Evolutionary conservation across 2,329 filamentous ascomycete species (phyloP).

Genomic region (Alternaria consortialis): DNA sequence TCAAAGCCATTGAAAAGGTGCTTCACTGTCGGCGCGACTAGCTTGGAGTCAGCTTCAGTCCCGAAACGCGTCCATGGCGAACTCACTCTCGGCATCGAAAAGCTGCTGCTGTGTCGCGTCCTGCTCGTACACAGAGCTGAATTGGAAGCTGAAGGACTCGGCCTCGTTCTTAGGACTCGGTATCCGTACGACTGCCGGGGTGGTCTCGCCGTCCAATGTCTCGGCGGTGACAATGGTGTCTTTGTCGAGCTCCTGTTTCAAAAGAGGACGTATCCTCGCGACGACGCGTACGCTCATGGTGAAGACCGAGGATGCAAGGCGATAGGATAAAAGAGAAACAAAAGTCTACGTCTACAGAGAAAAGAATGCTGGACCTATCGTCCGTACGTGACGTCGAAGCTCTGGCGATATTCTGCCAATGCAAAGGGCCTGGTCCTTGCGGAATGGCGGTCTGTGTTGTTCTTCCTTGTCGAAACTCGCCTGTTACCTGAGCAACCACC

Average conservation of each 20-base stretch:
- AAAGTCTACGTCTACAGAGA: constrained; percentile 36
- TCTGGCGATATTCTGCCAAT: constrained; percentile 21
- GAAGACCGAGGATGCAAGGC: constrained; percentile 16
- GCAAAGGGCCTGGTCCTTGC: constrained; percentile 28
- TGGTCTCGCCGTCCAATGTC: constrained; percentile 51
- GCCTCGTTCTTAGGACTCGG: constrained; percentile 92
- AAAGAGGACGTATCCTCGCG: constrained; percentile 86
- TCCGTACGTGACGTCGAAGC: constrained; percentile 39
- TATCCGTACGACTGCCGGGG: constrained; percentile 77
- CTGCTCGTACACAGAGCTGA: constrained; percentile 90
- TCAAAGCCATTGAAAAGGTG: constrained; percentile 84
- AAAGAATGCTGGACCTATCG: constrained; percentile 45
- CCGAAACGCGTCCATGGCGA: constrained; percentile 5
- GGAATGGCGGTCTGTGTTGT: constrained; percentile 36
- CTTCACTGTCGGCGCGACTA: constrained; percentile 89
- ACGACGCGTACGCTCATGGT: constrained; percentile 79
- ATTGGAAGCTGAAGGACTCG: constrained; percentile 93
- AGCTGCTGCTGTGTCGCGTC: constrained; percentile 82
- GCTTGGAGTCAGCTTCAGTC: constrained; percentile 28
- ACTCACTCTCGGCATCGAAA: constrained; percentile 84
- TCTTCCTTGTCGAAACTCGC: constrained; percentile 24
- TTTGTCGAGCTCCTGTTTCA: constrained; percentile 84
- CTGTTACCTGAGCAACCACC: constrained; percentile 34
- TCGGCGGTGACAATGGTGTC: constrained; percentile 81
- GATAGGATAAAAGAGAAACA: constrained; percentile 24